phyloP scores from a whole-genome alignment of 2,329 filamentous ascomycete genomes.

The Epichloe sp. region DNA sequence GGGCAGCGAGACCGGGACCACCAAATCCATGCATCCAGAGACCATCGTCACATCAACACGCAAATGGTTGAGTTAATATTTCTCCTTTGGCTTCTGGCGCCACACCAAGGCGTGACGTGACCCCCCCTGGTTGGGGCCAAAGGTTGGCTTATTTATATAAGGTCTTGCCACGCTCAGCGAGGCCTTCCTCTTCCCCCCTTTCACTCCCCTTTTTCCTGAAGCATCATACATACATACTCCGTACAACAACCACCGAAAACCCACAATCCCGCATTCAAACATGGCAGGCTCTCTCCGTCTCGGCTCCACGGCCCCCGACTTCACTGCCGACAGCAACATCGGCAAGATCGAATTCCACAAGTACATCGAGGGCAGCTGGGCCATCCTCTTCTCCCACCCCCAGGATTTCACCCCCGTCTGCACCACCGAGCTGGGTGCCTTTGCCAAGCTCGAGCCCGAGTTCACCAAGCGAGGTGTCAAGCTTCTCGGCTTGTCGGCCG shows the following conservation, averaged over 20 bases:
- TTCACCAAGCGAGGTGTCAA: conserved; percentile 80
- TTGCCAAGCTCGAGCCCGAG: conserved; percentile 78
- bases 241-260: background rate
- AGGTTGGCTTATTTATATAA: background rate
- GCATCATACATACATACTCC: background rate
- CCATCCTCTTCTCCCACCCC: conserved; percentile 73
- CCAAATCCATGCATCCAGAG: too few relatives aligned
- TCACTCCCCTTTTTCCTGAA: background rate
- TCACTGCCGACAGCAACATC: conserved; percentile 67
- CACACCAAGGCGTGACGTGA: too few relatives aligned
- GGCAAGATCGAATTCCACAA: conserved; percentile 73
- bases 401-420: conserved; percentile 91
- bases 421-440: conserved; percentile 89
- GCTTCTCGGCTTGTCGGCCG: conserved; percentile 82
- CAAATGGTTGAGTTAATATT: too few relatives aligned
- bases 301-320: conserved; percentile 61
- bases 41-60: too few relatives aligned
- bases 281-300: conserved; percentile 40
- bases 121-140: too few relatives aligned
- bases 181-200: background rate
- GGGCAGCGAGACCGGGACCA: too few relatives aligned
- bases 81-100: too few relatives aligned
- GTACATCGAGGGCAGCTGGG: conserved; percentile 68
- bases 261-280: conserved; percentile 3
- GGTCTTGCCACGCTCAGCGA: background rate